Evolutionary conservation across 768 basidiomycete genomes (phyloP), one percentile per base, ranked within the genome.

Genomic region (Phallus indusiatus): DNA sequence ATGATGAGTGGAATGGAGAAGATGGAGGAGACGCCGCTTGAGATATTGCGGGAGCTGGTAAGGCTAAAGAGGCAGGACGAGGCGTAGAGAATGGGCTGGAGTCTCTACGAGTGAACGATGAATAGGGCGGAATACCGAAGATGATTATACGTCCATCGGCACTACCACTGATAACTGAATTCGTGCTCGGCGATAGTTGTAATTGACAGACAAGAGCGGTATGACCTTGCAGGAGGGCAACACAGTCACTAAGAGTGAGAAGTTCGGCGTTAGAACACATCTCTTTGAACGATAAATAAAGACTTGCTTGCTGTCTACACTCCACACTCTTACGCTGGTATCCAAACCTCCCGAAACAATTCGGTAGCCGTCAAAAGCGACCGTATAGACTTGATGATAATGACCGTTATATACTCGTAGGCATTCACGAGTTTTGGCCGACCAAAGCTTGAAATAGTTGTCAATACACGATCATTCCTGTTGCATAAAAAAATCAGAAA

Each of bases 241-340:
- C 67, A 67, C 93, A 95, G 58, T 84, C 75, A 7, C 91, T 94
- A 28, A 28, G 69, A 22, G 10, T n/a, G 22, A 24, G 61, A 35
- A 20, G 20, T 24, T 55, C 20, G 35, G 34, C 17, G 52, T 46
- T 54, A 33, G 50, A 36, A 51, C 12, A 51, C 14, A 6, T 12
- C 3, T 51, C 12, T 20, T 14, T n/a, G 16, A 20, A 47, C 10
- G 42, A 34, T 17, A 54, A 36, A 21, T 9, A 20, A 24, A 46
- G 21, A 71, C 84, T 64, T 67, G 94, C 92, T 94, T 94, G 46
- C 86, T 85, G 10, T 78, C 74, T 0, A 90, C 87, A 63, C 88
- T 84, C 95, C 95, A 98, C 0, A 97, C 81, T 3, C 94, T 77
- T 3, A 96, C 89, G 1, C 88, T 91, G n/a, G 91, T 94, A 66